Evolutionary conservation across 768 basidiomycete genomes (phyloP).

Genomic region (Tephrocybe sp.): DNA sequence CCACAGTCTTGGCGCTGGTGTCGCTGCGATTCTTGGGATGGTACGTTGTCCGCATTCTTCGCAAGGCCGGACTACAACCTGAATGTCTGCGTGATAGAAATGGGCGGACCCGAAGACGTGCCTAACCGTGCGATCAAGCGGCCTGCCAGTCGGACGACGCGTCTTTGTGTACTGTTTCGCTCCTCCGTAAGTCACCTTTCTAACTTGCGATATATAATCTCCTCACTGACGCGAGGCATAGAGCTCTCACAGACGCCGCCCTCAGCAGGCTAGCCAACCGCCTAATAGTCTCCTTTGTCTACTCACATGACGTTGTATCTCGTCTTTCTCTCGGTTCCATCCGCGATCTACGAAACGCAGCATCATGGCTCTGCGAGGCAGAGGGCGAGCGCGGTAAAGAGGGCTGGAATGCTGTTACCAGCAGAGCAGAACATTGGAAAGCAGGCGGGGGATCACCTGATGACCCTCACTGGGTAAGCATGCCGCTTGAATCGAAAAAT

Average conservation of each 20-base stretch:
- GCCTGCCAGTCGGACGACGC: conserved; percentile 63
- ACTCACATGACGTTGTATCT: conserved; percentile 81
- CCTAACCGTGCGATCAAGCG: conserved; percentile 64
- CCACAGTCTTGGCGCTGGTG: conserved; percentile 83
- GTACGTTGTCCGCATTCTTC: conserved; percentile 34
- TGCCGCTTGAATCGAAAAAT: not conserved
- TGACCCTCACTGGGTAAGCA: conserved; percentile 55
- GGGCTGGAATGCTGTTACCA: conserved; percentile 51
- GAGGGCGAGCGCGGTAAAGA: conserved; percentile 47
- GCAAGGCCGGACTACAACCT: not conserved
- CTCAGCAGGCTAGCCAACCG: conserved; percentile 60
- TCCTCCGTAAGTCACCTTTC: conserved; percentile 58
- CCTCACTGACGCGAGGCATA: conserved; percentile 20
- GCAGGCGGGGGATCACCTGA: conserved; percentile 51
- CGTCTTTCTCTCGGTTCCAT: conserved; percentile 78
- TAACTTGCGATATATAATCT: not conserved
- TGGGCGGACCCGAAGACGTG: conserved; percentile 86
- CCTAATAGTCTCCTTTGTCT: conserved; percentile 75
- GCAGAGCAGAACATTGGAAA: conserved; percentile 59
- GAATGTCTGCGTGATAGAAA: conserved; percentile 46
- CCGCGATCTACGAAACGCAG: conserved; percentile 72
- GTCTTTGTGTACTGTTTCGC: conserved; percentile 80
- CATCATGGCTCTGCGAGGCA: conserved; percentile 79
- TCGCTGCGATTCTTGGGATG: conserved; percentile 72
- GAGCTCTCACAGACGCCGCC: conserved; percentile 61